Evolutionary conservation across 1,284 basidiomycete species (phyloP).

Genomic region (Fomitopsis palustris): DNA sequence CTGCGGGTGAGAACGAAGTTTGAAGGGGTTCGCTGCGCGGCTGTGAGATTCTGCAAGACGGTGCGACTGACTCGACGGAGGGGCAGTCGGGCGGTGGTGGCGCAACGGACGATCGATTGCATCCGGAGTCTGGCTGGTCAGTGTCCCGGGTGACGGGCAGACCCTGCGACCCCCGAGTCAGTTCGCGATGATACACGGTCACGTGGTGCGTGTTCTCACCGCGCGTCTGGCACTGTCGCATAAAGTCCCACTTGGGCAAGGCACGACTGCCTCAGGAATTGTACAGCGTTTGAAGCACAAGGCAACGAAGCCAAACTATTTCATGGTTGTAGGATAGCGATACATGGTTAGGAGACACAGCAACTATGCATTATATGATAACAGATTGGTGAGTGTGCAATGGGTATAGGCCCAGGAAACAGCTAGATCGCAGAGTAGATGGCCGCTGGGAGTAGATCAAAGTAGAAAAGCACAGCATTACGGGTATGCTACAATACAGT

Average conservation of each 20-base stretch:
- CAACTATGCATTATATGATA: not conserved
- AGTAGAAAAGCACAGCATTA: not conserved
- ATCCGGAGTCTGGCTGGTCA: not conserved
- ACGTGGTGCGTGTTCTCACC: constrained; percentile 3
- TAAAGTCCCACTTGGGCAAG: too few relatives aligned
- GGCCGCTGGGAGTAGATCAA: not conserved
- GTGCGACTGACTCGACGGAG: not conserved
- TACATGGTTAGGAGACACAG: not conserved
- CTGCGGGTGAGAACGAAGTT: not conserved
- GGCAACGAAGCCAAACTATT: not conserved
- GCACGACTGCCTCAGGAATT: too few relatives aligned
- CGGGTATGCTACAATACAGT: constrained; percentile 1
- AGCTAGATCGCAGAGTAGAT: not conserved
- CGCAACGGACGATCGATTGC: constrained; percentile 5
- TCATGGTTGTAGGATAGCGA: not conserved
- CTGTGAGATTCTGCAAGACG: not conserved
- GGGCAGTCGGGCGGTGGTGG: not conserved
- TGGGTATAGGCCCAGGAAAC: not conserved
- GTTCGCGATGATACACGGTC: constrained; percentile 1
- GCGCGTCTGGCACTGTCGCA: not conserved
- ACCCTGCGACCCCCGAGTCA: not conserved
- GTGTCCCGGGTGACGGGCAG: not conserved
- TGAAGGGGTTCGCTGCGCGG: not conserved
- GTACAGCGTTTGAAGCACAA: not conserved
- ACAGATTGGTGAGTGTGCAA: not conserved